Percentiles rank a stretch among this genome's conserved stretches.
Evolutionary conservation across 441 rosid genomes (phyloP).

Genomic region (Erodium moschatum): DNA sequence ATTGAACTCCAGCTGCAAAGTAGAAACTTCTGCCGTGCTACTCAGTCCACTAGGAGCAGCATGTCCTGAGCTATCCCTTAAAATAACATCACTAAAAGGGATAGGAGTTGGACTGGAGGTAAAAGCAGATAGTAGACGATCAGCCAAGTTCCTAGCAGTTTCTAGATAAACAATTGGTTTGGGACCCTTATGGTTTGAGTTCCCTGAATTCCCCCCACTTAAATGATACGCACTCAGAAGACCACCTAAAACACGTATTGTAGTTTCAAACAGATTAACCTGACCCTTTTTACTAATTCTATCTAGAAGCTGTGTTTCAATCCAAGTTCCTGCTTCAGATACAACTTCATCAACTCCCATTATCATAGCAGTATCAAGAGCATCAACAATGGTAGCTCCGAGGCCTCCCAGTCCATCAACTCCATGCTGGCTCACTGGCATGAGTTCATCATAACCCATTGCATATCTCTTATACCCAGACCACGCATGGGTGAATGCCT

Average conservation of each 20-base stretch:
- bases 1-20: slow-evolving; percentile 91
- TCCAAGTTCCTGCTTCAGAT: slow-evolving; percentile 83
- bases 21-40: slow-evolving; percentile 86
- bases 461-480: slow-evolving; percentile 80
- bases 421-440: slow-evolving; percentile 68
- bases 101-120: slow-evolving; percentile 79
- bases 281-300: slow-evolving; percentile 78
- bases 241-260: slow-evolving; percentile 90
- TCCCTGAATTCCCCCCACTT: slow-evolving; percentile 64
- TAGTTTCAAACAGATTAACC: slow-evolving; percentile 92
- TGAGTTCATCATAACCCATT: slow-evolving; percentile 89
- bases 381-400: slow-evolving; percentile 87
- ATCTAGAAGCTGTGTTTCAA: slow-evolving; percentile 63
- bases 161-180: slow-evolving; percentile 62
- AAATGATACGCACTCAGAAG: slow-evolving; percentile 93
- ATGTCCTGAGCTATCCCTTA: slow-evolving; percentile 68
- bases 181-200: slow-evolving; percentile 41
- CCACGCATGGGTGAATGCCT: slow-evolving; percentile 87
- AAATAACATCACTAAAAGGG: slow-evolving; percentile 80
- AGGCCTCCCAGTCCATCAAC: slow-evolving; percentile 88
- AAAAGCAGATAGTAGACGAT: slow-evolving; percentile 76
- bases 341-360: slow-evolving; percentile 74
- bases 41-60: slow-evolving; percentile 82
- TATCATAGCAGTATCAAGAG: slow-evolving; percentile 95
- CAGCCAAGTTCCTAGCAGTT: slow-evolving; percentile 71